A percentile compares a stretch with the other conserved stretches of the same genome.
phyloP scores from a whole-genome alignment of 2,329 filamentous ascomycete species.

The Blastomyces silverae region DNA sequence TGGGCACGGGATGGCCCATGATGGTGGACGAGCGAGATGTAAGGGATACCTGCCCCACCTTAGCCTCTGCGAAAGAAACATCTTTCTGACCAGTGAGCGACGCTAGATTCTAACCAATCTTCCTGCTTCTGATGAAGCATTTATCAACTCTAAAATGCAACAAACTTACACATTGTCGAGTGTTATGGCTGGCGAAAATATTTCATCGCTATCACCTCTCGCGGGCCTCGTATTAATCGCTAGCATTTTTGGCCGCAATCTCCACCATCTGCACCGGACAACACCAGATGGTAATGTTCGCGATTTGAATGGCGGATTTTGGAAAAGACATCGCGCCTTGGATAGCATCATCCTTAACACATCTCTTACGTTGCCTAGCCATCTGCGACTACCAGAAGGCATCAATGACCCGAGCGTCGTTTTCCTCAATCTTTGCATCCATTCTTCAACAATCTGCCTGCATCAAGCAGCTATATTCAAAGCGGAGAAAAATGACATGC shows the following conservation, averaged over 20 bases:
- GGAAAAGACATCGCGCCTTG: slow-evolving; percentile 83
- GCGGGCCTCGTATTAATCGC: slow-evolving; percentile 77
- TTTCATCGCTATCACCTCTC: slow-evolving; percentile 66
- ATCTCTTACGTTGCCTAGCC: slow-evolving; percentile 69
- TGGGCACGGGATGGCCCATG: slow-evolving; percentile 97
- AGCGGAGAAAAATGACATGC: slow-evolving; percentile 78
- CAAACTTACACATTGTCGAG: slow-evolving; percentile 58
- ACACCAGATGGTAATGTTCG: slow-evolving; percentile 72
- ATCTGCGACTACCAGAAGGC: slow-evolving; percentile 71
- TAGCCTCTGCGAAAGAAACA: slow-evolving; percentile 8
- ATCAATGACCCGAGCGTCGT: slow-evolving; percentile 75
- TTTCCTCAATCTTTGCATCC: slow-evolving; percentile 94
- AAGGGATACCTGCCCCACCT: slow-evolving; percentile 24
- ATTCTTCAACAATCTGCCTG: slow-evolving; percentile 93
- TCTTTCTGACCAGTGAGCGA: background rate
- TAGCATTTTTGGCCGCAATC: slow-evolving; percentile 83
- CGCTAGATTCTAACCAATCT: slow-evolving; percentile 69
- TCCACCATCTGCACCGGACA: slow-evolving; percentile 84
- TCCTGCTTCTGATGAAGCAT: slow-evolving; percentile 77
- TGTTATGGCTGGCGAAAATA: slow-evolving; percentile 57
- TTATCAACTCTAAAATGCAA: slow-evolving; percentile 69
- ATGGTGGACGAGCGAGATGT: slow-evolving; percentile 81
- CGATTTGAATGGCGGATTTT: slow-evolving; percentile 88
- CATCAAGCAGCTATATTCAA: slow-evolving; percentile 98
- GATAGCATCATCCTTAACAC: slow-evolving; percentile 88